phyloP scores from a whole-genome alignment of 176 grass and related monocot genomes.

The Zizania latifolia region DNA sequence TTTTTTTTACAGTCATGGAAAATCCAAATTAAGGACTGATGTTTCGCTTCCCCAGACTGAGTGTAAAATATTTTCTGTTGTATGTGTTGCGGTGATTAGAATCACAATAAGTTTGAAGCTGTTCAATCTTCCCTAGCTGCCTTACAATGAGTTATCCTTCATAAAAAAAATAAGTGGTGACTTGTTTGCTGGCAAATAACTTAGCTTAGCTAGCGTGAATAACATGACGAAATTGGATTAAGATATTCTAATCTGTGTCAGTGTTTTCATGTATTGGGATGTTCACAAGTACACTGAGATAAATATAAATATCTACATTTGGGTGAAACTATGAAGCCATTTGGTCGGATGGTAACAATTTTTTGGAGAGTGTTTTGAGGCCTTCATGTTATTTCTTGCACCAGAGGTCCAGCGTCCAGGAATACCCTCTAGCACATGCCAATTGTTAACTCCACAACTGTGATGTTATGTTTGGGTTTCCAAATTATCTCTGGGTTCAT shows the following conservation, averaged over 20 bases:
- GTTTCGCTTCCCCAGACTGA: too few species aligned
- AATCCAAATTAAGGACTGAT: too few species aligned
- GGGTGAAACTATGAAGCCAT: not conserved
- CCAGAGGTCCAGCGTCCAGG: too few species aligned
- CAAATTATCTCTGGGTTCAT: not conserved
- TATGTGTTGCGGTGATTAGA: too few species aligned
- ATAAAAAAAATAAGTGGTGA: not conserved
- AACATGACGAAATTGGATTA: not conserved
- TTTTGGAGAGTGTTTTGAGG: not conserved
- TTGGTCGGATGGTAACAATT: not conserved
- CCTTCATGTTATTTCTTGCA: not conserved
- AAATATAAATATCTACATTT: not conserved
- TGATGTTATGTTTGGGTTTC: too few species aligned
- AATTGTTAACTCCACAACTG: too few species aligned
- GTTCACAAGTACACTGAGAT: not conserved
- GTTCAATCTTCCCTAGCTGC: too few species aligned
- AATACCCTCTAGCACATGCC: not conserved
- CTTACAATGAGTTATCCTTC: not conserved
- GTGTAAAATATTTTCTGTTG: too few species aligned
- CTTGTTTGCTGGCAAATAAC: not conserved
- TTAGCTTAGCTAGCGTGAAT: not conserved
- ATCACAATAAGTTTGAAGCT: too few species aligned
- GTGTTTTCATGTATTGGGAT: not conserved
- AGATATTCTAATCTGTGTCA: not conserved
- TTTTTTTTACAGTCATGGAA: not conserved